Conservation (phyloP, 2,329 filamentous ascomycete species). For the Ophiognomonia clavigignenti-juglandacearum region DNA sequence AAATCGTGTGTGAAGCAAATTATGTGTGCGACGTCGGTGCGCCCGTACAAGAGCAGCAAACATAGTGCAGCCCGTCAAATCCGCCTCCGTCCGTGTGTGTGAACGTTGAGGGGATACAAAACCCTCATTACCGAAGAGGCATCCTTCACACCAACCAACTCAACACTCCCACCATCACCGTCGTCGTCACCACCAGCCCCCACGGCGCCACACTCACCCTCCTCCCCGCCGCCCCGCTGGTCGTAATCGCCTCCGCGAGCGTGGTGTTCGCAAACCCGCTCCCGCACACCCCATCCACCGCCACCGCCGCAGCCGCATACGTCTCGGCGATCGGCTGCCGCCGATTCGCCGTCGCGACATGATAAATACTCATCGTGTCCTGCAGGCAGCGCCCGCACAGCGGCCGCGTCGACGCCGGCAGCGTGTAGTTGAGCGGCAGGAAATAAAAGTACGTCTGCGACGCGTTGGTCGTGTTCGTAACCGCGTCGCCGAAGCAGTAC, state of each 20-base stretch:
- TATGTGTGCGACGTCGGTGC: no score
- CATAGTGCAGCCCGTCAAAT: no score
- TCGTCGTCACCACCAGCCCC: neutral
- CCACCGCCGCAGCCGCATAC: slow-evolving; percentile 66
- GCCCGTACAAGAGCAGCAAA: no score
- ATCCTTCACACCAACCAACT: no score
- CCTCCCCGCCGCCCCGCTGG: slow-evolving; percentile 15
- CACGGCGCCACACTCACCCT: neutral
- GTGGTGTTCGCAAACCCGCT: slow-evolving; percentile 52
- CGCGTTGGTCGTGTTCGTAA: slow-evolving; percentile 67
- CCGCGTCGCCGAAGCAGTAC: slow-evolving; percentile 81
- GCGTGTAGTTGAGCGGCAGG: slow-evolving; percentile 68
- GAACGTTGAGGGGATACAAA: no score
- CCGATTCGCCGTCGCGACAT: slow-evolving; percentile 60
- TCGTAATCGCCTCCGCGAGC: slow-evolving; percentile 34
- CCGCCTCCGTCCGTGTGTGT: no score
- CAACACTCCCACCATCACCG: slow-evolving; percentile 1
- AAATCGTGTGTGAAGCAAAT: no score
- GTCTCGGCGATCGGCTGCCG: slow-evolving; percentile 62
- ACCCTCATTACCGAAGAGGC: no score
- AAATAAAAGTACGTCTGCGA: slow-evolving; percentile 80
- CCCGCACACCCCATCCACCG: slow-evolving; percentile 65
- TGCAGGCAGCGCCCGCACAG: slow-evolving; percentile 72
- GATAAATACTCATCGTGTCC: slow-evolving; percentile 78
- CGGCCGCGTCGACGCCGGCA: slow-evolving; percentile 65